A percentile compares a stretch with the other conserved stretches of the same genome.
These are phyloP conservation scores for Antitrichia curtipendula DNA, from an alignment of 225 moss, liverwort and hornwort genomes.

Conservation along the genomic window DNA sequence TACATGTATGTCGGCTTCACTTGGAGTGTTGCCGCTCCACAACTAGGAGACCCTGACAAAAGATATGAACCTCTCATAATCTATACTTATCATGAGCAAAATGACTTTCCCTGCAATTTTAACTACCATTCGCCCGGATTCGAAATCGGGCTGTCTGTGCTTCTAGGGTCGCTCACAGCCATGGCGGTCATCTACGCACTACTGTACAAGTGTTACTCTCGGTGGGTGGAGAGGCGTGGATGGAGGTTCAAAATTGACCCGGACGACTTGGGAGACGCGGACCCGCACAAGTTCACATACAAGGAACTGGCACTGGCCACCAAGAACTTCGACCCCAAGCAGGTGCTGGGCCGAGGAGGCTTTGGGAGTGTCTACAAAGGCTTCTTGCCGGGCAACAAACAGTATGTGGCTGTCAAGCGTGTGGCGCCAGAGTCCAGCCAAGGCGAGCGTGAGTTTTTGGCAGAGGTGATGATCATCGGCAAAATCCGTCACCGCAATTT, in stretches of 20 bases:
- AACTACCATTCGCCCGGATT: not conserved
- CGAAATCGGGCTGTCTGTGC: accelerated
- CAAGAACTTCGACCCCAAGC: not conserved
- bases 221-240: not conserved
- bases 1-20: not conserved
- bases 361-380: not conserved
- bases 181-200: not conserved
- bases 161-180: not conserved
- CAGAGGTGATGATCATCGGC: not conserved
- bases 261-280: not conserved
- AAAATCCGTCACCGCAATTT: not conserved
- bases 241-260: not conserved
- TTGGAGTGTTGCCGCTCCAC: too few species aligned
- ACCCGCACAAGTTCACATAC: not conserved
- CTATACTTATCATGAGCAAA: too few species aligned
- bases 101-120: too few species aligned
- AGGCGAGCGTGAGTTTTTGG: not conserved
- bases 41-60: too few species aligned
- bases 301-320: not conserved
- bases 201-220: not conserved
- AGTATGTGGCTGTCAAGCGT: not conserved
- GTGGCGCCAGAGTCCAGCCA: not conserved
- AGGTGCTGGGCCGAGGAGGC: not conserved
- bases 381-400: not conserved
- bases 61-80: too few species aligned